Percentiles rank a stretch among this genome's conserved stretches.
These are phyloP conservation scores for Colletotrichum gloeosporioides DNA, from an alignment of 2,329 filamentous ascomycete genomes.

Conservation along the genomic window DNA sequence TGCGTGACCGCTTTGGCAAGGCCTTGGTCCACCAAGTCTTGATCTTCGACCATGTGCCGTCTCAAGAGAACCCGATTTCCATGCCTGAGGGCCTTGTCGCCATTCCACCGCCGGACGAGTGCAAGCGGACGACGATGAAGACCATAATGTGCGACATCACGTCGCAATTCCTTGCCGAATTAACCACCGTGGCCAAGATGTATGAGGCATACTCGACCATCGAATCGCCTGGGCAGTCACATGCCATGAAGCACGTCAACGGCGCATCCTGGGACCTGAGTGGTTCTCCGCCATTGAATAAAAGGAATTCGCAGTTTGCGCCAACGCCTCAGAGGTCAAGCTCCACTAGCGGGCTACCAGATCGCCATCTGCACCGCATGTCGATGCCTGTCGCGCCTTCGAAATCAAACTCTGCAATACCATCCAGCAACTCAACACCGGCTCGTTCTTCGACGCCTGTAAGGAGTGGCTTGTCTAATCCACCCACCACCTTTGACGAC, in stretches of 20 bases:
- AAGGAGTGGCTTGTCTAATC: slow-evolving; percentile 53
- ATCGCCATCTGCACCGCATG: slow-evolving; percentile 73
- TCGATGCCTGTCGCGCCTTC: slow-evolving; percentile 77
- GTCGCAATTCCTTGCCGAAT: slow-evolving; percentile 74
- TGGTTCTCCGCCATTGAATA: slow-evolving; percentile 41
- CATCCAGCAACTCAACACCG: slow-evolving; percentile 51
- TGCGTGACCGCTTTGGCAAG: slow-evolving; percentile 76
- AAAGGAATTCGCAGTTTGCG: slow-evolving; percentile 63
- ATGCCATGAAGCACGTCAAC: slow-evolving; percentile 43
- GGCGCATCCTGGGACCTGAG: slow-evolving; percentile 46
- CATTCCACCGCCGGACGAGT: slow-evolving; percentile 72
- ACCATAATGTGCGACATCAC: slow-evolving; percentile 82
- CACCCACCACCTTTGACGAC: slow-evolving; percentile 55
- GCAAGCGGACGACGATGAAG: slow-evolving; percentile 80
- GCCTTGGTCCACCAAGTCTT: slow-evolving; percentile 80
- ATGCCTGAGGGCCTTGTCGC: slow-evolving; percentile 72
- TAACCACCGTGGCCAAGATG: slow-evolving; percentile 75
- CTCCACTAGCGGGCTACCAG: slow-evolving; percentile 57
- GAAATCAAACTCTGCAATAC: slow-evolving; percentile 44
- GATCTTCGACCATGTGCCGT: slow-evolving; percentile 74
- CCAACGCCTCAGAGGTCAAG: slow-evolving; percentile 55
- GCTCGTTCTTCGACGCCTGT: slow-evolving; percentile 57
- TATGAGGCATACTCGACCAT: slow-evolving; percentile 77
- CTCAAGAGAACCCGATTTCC: slow-evolving; percentile 53
- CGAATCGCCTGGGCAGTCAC: slow-evolving; percentile 72